These are phyloP conservation scores for Saccharomycopsis synnaedendra DNA, from an alignment of 805 yeast genomes.

Conservation along the genomic window DNA sequence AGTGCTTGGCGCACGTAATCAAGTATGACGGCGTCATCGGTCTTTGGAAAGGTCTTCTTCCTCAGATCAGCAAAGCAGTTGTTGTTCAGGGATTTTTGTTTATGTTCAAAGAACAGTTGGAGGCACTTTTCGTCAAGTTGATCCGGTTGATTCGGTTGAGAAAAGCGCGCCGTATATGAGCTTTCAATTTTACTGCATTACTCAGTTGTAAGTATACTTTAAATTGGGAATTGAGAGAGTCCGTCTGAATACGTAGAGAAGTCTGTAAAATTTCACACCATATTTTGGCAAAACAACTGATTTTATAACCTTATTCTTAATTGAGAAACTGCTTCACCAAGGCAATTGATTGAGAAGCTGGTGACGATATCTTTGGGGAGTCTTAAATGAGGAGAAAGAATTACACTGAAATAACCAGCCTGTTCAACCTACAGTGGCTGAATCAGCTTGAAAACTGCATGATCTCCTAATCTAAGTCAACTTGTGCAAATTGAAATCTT, in stretches of 20 bases:
- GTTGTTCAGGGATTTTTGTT: constrained; percentile 76
- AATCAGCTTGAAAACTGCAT: too few relatives aligned
- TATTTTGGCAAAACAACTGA: not conserved
- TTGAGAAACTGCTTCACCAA: too few relatives aligned
- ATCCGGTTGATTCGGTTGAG: constrained; percentile 1
- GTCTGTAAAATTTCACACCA: too few relatives aligned
- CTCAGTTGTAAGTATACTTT: not conserved
- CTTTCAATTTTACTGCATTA: not conserved
- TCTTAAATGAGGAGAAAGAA: too few relatives aligned
- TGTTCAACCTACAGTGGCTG: too few relatives aligned
- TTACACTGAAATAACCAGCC: too few relatives aligned
- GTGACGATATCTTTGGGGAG: too few relatives aligned
- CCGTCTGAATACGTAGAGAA: too few relatives aligned
- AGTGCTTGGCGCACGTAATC: constrained; percentile 50
- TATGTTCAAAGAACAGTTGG: constrained; percentile 67
- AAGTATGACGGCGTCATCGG: constrained; percentile 52
- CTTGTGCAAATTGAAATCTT: too few relatives aligned
- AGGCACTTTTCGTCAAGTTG: constrained; percentile 8
- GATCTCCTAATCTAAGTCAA: too few relatives aligned
- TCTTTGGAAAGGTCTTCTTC: constrained; percentile 70
- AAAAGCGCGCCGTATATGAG: not conserved
- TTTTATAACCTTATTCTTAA: constrained; percentile 1
- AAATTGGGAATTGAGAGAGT: too few relatives aligned
- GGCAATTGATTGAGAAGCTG: too few relatives aligned
- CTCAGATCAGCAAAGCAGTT: constrained; percentile 73